Percentiles rank a stretch among this genome's conserved stretches.
Evolutionary conservation across 1,139 yeast species (phyloP).

Genomic region (Saccharomyces hybrid): DNA sequence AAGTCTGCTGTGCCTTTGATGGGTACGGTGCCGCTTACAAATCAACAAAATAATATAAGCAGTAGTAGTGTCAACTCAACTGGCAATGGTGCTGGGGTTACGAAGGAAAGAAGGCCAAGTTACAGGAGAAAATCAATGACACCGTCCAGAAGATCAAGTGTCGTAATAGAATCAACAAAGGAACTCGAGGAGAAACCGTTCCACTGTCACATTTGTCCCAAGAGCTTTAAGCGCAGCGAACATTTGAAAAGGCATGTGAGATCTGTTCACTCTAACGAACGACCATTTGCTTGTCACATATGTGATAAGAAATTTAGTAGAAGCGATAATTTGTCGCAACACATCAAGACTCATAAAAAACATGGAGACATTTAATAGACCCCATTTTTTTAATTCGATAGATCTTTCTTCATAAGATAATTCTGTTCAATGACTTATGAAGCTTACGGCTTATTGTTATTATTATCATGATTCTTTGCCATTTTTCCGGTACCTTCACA

Average conservation of each 20-base stretch:
- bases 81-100: background rate
- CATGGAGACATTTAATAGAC: conserved; percentile 22
- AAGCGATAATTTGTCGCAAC: conserved; percentile 72
- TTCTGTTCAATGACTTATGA: background rate
- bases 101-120: conserved; percentile 25
- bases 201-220: conserved; percentile 33
- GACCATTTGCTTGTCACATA: conserved; percentile 62
- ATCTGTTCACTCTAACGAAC: conserved; percentile 54
- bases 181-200: conserved; percentile 34
- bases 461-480: background rate
- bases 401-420: background rate
- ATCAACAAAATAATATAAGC: background rate
- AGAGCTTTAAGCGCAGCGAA: conserved; percentile 62
- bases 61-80: background rate
- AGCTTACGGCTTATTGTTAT: background rate
- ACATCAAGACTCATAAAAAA: conserved; percentile 56
- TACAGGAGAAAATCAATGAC: conserved; percentile 15
- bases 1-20: background rate
- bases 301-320: conserved; percentile 73
- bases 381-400: background rate
- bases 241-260: conserved; percentile 63
- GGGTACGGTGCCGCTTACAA: background rate
- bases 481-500: background rate
- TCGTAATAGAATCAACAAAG: background rate
- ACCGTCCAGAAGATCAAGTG: background rate